phyloP scores from a whole-genome alignment of 1,284 basidiomycete genomes.

The Inonotus obliquus region DNA sequence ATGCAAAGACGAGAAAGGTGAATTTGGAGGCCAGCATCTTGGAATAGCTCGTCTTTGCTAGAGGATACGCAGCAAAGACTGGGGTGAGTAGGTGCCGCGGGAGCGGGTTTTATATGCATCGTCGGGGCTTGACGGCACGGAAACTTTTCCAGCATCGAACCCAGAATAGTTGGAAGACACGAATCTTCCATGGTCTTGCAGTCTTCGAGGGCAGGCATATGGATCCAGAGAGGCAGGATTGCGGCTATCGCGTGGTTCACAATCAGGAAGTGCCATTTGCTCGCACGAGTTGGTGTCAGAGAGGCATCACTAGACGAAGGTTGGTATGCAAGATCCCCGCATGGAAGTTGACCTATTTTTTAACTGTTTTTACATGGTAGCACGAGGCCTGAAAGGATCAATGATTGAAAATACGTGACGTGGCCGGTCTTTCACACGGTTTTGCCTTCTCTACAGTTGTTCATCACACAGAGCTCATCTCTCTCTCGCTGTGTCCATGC shows the following conservation, averaged over 20 bases:
- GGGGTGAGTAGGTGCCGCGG: not conserved
- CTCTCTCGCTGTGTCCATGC: not conserved
- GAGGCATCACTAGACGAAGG: not conserved
- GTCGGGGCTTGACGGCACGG: not conserved
- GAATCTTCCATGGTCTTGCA: not conserved
- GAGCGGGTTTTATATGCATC: not conserved
- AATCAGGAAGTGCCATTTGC: not conserved
- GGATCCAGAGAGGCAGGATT: not conserved
- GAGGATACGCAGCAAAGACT: not conserved
- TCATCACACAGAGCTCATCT: not conserved
- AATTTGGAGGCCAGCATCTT: constrained; percentile 6
- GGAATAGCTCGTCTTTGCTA: not conserved
- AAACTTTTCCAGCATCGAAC: not conserved
- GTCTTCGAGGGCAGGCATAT: not conserved
- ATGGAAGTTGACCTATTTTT: not conserved
- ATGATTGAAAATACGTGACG: not conserved
- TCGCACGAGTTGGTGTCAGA: not conserved
- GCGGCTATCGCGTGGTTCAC: not conserved
- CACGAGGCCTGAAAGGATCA: not conserved
- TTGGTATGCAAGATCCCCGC: not conserved
- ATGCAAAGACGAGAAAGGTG: constrained; percentile 8
- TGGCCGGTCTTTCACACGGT: not conserved
- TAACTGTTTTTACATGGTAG: not conserved
- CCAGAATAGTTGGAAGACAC: not conserved
- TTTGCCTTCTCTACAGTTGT: not conserved